These are phyloP conservation scores for Boletus patriciae DNA, from an alignment of 768 basidiomycete genomes.

Conservation along the genomic window DNA sequence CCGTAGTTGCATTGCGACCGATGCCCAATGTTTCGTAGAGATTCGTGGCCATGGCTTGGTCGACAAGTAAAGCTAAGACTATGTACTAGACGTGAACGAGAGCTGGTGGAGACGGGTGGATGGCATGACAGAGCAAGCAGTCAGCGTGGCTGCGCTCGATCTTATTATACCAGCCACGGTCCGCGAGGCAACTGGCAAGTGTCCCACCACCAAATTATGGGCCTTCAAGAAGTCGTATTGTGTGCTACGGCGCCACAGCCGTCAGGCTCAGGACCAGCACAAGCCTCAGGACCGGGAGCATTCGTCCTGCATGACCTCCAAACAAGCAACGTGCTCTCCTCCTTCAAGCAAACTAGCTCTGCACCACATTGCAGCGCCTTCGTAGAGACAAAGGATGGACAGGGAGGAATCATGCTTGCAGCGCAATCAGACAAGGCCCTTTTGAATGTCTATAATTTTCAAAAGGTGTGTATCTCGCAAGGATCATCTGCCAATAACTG, in stretches of 20 bases:
- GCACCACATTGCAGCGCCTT: conserved; percentile 63
- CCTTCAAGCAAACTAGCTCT: conserved; percentile 85
- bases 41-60: conserved; percentile 47
- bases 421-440: conserved; percentile 88
- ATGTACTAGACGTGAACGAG: not conserved
- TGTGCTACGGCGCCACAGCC: conserved; percentile 55
- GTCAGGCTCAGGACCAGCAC: conserved; percentile 39
- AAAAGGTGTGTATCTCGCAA: conserved; percentile 61
- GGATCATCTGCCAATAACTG: not conserved
- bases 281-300: conserved; percentile 54
- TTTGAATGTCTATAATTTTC: conserved; percentile 88
- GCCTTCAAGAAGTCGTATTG: conserved; percentile 65
- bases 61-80: not conserved
- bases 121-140: not conserved
- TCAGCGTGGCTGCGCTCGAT: conserved; percentile 19
- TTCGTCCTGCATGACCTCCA: conserved; percentile 82
- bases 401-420: conserved; percentile 83
- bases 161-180: not conserved
- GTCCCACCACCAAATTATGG: conserved; percentile 36
- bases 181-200: not conserved
- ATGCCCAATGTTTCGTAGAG: conserved; percentile 69
- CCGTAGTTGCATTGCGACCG: conserved; percentile 51
- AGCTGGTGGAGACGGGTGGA: not conserved
- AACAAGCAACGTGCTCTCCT: conserved; percentile 70
- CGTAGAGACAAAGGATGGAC: conserved; percentile 63